Evolutionary conservation across 169 alveolate genomes (phyloP), one percentile per base, ranked within the genome.

Genomic region (Cryptosporidium sp.): DNA sequence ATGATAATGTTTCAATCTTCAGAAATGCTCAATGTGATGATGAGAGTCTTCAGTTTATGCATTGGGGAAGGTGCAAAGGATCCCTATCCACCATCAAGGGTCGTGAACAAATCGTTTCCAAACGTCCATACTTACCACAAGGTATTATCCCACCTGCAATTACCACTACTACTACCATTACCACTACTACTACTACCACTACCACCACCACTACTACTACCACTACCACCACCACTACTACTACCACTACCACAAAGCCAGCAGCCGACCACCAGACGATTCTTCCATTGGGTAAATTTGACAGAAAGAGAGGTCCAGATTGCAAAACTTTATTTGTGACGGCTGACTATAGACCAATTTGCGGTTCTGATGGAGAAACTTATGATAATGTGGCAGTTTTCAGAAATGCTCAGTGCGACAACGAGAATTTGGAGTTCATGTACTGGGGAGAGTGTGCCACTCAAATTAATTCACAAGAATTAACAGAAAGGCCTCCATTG

Each of bases 11-110:
- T 26, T 80, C 68, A 3, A 26, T 12, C 7, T 80, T 80, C 41
- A 80, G 89, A 80, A 80, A 80, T 80, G 89, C 80, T 37, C 89
- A 80, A 39, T 80, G 89, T 62, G 89, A 80, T 29, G 43, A 80
- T 5, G 75, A 80, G 39, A 35, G 26, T 8, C 33, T 80, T 5
- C 35, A 21, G 23, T 80, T 80, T 37, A 21, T 9, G 1, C 68
- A 80, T 18, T 67, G 74, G 80, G 89, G 89, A n/a, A 50, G 35
- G 21, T 80, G 89, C 35, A 67, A 33, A 37, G 71, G 71, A 14
- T 10, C 71, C 3, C 21, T 29, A n/a, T 7, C 12, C 8, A 1
- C 50, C 0, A 14, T 65, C 16, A 65, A 16, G 31, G 71, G 71
- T 7, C 43, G 71, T 2, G 71, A 65, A n/a, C 43, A 31, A 39